phyloP scores from a whole-genome alignment of 1,139 yeast species.

The Pichia sp. region DNA sequence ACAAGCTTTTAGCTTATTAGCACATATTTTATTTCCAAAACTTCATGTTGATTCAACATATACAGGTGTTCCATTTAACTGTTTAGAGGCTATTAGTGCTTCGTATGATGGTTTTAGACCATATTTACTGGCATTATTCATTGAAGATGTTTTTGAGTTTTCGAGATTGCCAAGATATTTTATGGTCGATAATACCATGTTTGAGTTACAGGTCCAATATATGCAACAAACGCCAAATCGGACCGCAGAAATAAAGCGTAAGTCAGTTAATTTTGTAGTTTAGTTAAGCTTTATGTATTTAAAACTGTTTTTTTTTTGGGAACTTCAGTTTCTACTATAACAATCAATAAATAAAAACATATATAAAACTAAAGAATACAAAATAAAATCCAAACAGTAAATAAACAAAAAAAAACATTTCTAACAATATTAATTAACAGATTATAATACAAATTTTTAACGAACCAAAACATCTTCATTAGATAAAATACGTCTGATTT shows the following conservation, averaged over 20 bases:
- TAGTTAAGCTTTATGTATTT: too few relatives aligned
- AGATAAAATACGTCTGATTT: conserved; percentile 39
- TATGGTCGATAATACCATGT: conserved; percentile 19
- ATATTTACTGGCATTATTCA: conserved; percentile 18
- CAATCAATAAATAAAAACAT: too few relatives aligned
- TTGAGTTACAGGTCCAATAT: conserved; percentile 21
- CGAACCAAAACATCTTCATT: conserved; percentile 33
- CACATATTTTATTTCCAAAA: conserved; percentile 18
- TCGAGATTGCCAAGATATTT: conserved; percentile 20
- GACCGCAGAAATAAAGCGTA: not conserved
- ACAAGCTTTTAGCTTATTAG: conserved; percentile 15
- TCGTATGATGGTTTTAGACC: conserved; percentile 21
- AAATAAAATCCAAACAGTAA: too few relatives aligned
- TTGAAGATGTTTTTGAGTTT: conserved; percentile 19
- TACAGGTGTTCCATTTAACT: conserved; percentile 1
- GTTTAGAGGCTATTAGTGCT: conserved; percentile 9
- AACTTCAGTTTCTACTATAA: too few relatives aligned
- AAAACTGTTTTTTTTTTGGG: too few relatives aligned
- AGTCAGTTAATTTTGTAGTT: not conserved
- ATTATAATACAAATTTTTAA: conserved; percentile 1
- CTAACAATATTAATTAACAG: conserved; percentile 1
- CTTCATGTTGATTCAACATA: conserved; percentile 7
- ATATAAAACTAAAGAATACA: too few relatives aligned
- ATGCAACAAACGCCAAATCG: conserved; percentile 1
- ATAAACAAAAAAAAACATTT: not conserved